These are phyloP conservation scores for Breynia disticha DNA, from an alignment of 441 rosid genomes.

Conservation along the genomic window DNA sequence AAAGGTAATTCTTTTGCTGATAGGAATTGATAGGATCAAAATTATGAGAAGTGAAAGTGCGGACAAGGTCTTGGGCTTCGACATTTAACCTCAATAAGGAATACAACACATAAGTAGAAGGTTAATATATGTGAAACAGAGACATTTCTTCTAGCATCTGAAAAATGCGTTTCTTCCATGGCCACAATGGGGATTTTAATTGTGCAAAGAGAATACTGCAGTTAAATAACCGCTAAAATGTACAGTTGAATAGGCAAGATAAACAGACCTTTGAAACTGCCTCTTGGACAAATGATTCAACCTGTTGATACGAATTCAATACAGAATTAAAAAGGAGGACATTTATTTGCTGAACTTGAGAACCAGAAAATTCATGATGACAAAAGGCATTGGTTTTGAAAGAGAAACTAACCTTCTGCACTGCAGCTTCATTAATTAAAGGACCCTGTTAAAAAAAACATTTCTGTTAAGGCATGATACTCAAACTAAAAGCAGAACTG, in stretches of 20 bases:
- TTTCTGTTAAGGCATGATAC: conserved; percentile 6
- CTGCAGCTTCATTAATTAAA: conserved; percentile 87
- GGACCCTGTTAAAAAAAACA: conserved; percentile 67
- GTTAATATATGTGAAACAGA: not conserved
- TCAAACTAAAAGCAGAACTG: conserved; percentile 10
- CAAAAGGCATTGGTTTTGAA: conserved; percentile 47
- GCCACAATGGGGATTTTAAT: not conserved
- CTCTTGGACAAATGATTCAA: conserved; percentile 76
- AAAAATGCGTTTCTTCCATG: too few relatives aligned
- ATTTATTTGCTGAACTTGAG: conserved; percentile 8
- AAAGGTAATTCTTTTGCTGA: too few relatives aligned
- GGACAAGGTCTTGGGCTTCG: not conserved
- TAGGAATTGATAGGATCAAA: not conserved
- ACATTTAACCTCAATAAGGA: not conserved
- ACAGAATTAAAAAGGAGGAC: conserved; percentile 10
- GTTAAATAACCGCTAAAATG: not conserved
- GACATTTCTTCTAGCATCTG: not conserved
- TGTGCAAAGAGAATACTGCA: not conserved
- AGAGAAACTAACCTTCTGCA: conserved; percentile 56
- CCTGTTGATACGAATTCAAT: conserved; percentile 37
- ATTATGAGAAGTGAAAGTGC: not conserved
- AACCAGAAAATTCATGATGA: conserved; percentile 6
- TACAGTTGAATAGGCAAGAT: conserved; percentile 13
- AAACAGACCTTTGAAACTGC: conserved; percentile 70
- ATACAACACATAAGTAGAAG: not conserved